Percentiles rank a stretch among this genome's conserved stretches.
phyloP scores from a whole-genome alignment of 2,329 filamentous ascomycete genomes.

The Aquanectria penicillioides region DNA sequence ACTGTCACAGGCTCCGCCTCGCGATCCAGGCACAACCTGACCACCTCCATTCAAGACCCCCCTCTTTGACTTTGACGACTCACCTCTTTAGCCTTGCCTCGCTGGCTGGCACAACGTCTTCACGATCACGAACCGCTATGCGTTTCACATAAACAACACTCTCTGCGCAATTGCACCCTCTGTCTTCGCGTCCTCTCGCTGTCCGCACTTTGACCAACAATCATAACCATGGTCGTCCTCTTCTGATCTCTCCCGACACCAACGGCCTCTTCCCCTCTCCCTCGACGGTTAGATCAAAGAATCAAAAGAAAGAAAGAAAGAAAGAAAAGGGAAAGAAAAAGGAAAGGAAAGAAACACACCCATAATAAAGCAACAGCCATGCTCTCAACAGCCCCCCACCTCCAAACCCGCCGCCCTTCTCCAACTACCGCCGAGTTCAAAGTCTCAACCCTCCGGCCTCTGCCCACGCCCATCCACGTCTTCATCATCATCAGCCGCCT shows the following conservation, averaged over 20 bases:
- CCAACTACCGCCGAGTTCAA: conserved; percentile 93
- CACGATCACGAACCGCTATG: not conserved
- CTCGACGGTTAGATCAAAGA: too few species aligned
- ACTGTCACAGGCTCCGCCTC: too few species aligned
- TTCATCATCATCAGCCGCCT: conserved; percentile 54
- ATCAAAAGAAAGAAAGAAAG: too few species aligned
- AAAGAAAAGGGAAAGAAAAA: too few species aligned
- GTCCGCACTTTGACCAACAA: too few species aligned
- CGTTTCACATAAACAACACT: not conserved
- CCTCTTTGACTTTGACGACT: not conserved
- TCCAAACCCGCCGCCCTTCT: conserved; percentile 75
- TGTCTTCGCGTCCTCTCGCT: too few species aligned
- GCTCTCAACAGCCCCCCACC: conserved; percentile 69
- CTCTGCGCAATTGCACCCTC: not conserved
- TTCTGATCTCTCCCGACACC: too few species aligned
- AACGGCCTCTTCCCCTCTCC: too few species aligned
- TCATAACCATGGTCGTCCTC: too few species aligned
- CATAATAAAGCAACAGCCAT: conserved; percentile 50
- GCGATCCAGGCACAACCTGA: not conserved
- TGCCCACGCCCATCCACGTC: conserved; percentile 58
- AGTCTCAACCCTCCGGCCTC: conserved; percentile 79
- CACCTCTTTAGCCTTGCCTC: not conserved
- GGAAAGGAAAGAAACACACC: conserved; percentile 18
- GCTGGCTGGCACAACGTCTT: conserved; percentile 3
- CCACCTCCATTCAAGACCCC: not conserved